Conservation (phyloP, 1,139 yeast genomes). For the Pneumocystis canis region DNA sequence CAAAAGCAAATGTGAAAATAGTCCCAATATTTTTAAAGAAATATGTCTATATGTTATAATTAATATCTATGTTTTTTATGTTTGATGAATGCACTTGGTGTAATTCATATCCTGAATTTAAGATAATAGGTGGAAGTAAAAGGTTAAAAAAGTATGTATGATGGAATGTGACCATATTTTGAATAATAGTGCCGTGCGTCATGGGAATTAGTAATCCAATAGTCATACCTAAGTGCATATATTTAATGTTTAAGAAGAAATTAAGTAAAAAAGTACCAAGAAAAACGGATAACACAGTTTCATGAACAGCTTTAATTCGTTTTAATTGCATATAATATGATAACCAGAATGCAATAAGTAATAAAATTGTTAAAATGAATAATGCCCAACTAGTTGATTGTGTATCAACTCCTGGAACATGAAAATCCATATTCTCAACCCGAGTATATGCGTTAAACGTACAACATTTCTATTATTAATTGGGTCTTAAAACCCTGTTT, state of each 20-base stretch:
- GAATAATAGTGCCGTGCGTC: slow-evolving; percentile 91
- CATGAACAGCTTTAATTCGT: slow-evolving; percentile 87
- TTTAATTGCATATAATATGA: slow-evolving; percentile 84
- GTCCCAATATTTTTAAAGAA: slow-evolving; percentile 87
- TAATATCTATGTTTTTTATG: too few relatives aligned
- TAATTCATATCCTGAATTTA: slow-evolving; percentile 90
- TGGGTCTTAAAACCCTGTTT: not conserved
- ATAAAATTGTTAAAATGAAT: slow-evolving; percentile 62
- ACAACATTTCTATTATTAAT: not conserved
- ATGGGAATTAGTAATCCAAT: slow-evolving; percentile 83
- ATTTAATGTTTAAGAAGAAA: not conserved
- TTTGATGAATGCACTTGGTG: slow-evolving; percentile 39
- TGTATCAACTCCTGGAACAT: slow-evolving; percentile 92
- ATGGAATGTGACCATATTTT: slow-evolving; percentile 90
- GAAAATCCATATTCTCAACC: slow-evolving; percentile 28
- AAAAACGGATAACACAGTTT: slow-evolving; percentile 86
- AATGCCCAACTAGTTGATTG: slow-evolving; percentile 95
- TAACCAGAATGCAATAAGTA: slow-evolving; percentile 87
- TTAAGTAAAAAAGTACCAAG: slow-evolving; percentile 45
- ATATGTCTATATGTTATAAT: slow-evolving; percentile 34
- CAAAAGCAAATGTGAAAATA: slow-evolving; percentile 86
- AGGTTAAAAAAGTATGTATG: slow-evolving; percentile 89
- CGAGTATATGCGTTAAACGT: not conserved
- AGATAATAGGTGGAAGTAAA: slow-evolving; percentile 84
- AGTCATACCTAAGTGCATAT: slow-evolving; percentile 23